Evolutionary conservation across 441 rosid genomes (phyloP).

Genomic region (Pelargonium citronellum): DNA sequence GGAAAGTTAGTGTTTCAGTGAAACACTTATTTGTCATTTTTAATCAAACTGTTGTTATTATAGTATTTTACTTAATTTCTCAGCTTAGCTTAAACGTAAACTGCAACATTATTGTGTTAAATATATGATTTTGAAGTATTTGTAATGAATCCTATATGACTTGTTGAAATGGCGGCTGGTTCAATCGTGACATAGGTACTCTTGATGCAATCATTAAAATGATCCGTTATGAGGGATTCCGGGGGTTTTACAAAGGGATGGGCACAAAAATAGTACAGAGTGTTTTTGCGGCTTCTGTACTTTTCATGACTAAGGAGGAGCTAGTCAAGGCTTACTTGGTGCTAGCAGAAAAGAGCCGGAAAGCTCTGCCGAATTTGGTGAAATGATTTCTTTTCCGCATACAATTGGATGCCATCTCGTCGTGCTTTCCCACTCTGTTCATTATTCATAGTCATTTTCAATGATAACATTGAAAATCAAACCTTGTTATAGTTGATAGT

Average conservation of each 20-base stretch:
- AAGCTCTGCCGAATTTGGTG: slow-evolving; percentile 23
- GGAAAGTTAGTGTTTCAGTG: too few relatives aligned
- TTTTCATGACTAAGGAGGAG: slow-evolving; percentile 72
- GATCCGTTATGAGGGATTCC: slow-evolving; percentile 53
- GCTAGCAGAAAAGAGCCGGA: slow-evolving; percentile 39
- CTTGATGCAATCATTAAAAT: slow-evolving; percentile 60
- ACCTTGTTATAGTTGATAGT: slow-evolving; percentile 2
- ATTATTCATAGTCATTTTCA: background rate
- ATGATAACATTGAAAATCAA: background rate
- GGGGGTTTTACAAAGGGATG: slow-evolving; percentile 64
- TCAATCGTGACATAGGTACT: slow-evolving; percentile 37
- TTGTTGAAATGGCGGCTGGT: slow-evolving; percentile 10
- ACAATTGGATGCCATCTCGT: background rate
- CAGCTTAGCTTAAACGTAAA: too few relatives aligned
- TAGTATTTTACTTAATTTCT: too few relatives aligned
- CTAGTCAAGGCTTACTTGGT: slow-evolving; percentile 46
- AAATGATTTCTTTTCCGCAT: slow-evolving; percentile 17
- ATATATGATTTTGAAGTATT: too few relatives aligned
- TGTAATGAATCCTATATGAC: background rate
- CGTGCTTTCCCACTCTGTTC: background rate
- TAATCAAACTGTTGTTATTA: too few relatives aligned
- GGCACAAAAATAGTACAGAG: slow-evolving; percentile 71
- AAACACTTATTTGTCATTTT: too few relatives aligned
- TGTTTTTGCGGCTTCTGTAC: slow-evolving; percentile 70
- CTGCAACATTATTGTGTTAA: too few relatives aligned